Conservation (phyloP, 2,329 filamentous ascomycete species). For the Clonostachys rhizophaga region DNA sequence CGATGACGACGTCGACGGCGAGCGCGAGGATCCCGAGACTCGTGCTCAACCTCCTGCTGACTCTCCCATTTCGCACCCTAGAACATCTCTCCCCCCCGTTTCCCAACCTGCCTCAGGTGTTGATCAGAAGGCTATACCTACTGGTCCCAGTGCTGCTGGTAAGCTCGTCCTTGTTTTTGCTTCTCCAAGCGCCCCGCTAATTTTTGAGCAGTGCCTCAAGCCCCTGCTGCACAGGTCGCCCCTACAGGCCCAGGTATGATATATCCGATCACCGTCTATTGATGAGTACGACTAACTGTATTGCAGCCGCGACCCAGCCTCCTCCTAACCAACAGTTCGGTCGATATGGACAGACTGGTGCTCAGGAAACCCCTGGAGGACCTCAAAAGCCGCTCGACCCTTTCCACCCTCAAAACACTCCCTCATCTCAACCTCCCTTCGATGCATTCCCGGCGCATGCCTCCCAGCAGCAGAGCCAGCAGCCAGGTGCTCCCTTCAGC, state of each 20-base stretch:
- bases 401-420: constrained; percentile 69
- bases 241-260: neutral
- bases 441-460: constrained; percentile 58
- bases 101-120: constrained; percentile 48
- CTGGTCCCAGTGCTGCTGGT: constrained; percentile 20
- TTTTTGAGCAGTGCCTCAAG: constrained; percentile 8
- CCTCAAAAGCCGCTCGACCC: constrained; percentile 83
- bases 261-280: neutral
- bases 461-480: constrained; percentile 51
- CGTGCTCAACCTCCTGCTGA: constrained; percentile 89
- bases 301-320: constrained; percentile 8
- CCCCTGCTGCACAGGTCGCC: constrained; percentile 14
- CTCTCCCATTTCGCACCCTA: constrained; percentile 80
- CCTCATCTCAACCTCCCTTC: constrained; percentile 47
- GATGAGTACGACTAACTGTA: constrained; percentile 5
- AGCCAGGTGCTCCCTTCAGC: constrained; percentile 63
- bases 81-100: constrained; percentile 79
- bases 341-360: constrained; percentile 60
- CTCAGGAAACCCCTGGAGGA: constrained; percentile 51
- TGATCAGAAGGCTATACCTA: constrained; percentile 52
- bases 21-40: constrained; percentile 93
- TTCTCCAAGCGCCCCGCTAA: neutral
- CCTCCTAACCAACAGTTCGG: constrained; percentile 51
- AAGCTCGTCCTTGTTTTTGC: neutral
- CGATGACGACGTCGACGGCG: constrained; percentile 87